These are phyloP conservation scores for Verticillium klebahnii DNA, from an alignment of 2,329 filamentous ascomycete genomes.

Conservation along the genomic window DNA sequence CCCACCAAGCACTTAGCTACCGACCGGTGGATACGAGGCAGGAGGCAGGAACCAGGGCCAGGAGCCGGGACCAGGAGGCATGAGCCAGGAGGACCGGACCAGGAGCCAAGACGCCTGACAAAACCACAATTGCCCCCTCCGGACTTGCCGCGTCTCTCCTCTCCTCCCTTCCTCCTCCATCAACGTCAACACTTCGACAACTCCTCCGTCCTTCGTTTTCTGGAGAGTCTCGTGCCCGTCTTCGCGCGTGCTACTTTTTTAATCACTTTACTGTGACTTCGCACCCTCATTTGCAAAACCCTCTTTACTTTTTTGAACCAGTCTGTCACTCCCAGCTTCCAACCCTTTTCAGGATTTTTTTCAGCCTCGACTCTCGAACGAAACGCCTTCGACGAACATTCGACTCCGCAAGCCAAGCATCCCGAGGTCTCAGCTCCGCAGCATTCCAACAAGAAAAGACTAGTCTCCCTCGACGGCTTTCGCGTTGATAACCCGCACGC, in stretches of 20 bases:
- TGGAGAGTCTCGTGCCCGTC: background rate
- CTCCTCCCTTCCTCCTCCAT: background rate
- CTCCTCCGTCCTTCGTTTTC: background rate
- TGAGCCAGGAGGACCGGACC: background rate
- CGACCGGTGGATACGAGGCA: background rate
- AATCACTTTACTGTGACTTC: constrained; percentile 10
- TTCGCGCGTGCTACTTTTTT: constrained; percentile 8
- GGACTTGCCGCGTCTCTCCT: background rate
- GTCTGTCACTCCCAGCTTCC: background rate
- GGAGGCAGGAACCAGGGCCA: background rate
- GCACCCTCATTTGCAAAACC: constrained; percentile 12
- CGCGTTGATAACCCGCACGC: background rate
- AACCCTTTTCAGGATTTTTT: background rate
- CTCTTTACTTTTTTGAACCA: constrained; percentile 1
- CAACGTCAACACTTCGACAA: background rate
- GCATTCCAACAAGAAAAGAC: background rate
- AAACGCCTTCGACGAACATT: background rate
- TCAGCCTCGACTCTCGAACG: background rate
- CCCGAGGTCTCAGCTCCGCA: background rate
- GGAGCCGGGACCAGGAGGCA: background rate
- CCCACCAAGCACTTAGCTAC: background rate
- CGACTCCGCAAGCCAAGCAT: background rate
- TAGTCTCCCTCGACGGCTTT: background rate
- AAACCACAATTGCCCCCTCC: constrained; percentile 2
- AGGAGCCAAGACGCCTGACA: background rate